Percentiles rank a stretch among this genome's conserved stretches.
Conservation (phyloP, 2,329 filamentous ascomycete genomes). For the Aspergillus alliaceus region DNA sequence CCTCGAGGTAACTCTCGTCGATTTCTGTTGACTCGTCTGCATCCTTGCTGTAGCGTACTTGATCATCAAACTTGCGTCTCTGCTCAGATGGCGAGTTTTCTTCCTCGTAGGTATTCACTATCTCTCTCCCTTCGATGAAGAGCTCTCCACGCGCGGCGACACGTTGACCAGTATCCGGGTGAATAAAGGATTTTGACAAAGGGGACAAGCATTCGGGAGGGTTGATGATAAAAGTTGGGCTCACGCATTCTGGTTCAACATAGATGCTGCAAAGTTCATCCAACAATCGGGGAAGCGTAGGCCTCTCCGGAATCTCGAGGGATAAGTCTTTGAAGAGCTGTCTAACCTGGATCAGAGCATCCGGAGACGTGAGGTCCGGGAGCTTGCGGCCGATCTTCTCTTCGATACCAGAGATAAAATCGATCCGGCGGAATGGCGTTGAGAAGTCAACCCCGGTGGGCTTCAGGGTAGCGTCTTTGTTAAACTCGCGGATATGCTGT, state of each 20-base stretch:
- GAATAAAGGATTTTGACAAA: conserved; percentile 80
- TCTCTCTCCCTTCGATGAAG: conserved; percentile 75
- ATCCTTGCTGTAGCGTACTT: conserved; percentile 50
- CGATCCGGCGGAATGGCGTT: conserved; percentile 61
- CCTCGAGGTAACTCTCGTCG: conserved; percentile 82
- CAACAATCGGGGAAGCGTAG: conserved; percentile 69
- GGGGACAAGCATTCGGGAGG: conserved; percentile 91
- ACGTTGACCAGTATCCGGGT: conserved; percentile 65
- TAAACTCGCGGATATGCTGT: conserved; percentile 50
- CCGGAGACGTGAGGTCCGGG: conserved; percentile 58
- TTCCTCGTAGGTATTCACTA: conserved; percentile 97
- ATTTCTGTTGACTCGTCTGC: conserved; percentile 51
- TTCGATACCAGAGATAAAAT: conserved; percentile 82
- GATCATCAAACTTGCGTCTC: conserved; percentile 73
- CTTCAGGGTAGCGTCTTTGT: conserved; percentile 41
- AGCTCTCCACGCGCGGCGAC: conserved; percentile 83
- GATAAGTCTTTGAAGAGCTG: conserved; percentile 53
- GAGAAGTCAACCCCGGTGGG: conserved; percentile 59
- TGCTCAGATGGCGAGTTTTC: conserved; percentile 92
- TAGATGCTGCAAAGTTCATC: conserved; percentile 75
- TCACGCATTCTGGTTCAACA: conserved; percentile 72
- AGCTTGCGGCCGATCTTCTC: conserved; percentile 63
- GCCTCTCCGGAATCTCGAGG: conserved; percentile 51
- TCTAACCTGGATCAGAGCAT: conserved; percentile 61
- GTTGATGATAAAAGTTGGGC: conserved; percentile 82